Evolutionary conservation across 2,329 filamentous ascomycete genomes (phyloP).

Genomic region (Sporothrix brunneoviolacea): DNA sequence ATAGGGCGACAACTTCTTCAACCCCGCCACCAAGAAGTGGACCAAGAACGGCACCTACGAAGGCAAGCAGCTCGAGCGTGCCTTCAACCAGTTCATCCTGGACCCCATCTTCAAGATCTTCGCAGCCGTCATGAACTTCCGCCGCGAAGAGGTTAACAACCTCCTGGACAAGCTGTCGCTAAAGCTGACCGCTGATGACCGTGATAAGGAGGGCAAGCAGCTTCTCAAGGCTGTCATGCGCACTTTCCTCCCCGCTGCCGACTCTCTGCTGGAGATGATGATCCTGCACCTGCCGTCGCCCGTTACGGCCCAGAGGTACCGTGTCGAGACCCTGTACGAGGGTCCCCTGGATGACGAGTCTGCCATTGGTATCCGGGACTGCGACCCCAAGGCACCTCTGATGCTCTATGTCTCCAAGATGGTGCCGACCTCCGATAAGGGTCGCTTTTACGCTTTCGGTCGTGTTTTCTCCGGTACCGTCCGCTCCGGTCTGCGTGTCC

Average conservation of each 20-base stretch:
- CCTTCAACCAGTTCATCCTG: constrained; percentile 97
- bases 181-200: constrained; percentile 82
- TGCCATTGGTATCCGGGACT: constrained; percentile 96
- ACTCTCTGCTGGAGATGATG: constrained; percentile 99
- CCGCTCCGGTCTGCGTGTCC: constrained; percentile 96
- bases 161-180: constrained; percentile 91
- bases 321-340: constrained; percentile 98
- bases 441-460: constrained; percentile 99
- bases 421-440: constrained; percentile 99
- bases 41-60: constrained; percentile 78
- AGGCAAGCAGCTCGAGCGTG: constrained; percentile 88
- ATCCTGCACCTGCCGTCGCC: constrained; percentile 98
- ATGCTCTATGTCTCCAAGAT: constrained; percentile 99
- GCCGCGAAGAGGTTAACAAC: constrained; percentile 80
- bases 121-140: constrained; percentile 93
- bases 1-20: constrained; percentile 99
- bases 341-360: constrained; percentile 88
- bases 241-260: constrained; percentile 96
- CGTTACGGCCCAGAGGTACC: constrained; percentile 92
- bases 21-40: constrained; percentile 99
- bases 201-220: constrained; percentile 91
- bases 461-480: constrained; percentile 99
- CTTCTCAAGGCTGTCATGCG: constrained; percentile 94
- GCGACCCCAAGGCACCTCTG: constrained; percentile 93
- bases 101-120: constrained; percentile 99